Evolutionary conservation across 2,329 filamentous ascomycete species (phyloP), one percentile per base, ranked within the genome.

Genomic region (Fonsecaea pugnacius): DNA sequence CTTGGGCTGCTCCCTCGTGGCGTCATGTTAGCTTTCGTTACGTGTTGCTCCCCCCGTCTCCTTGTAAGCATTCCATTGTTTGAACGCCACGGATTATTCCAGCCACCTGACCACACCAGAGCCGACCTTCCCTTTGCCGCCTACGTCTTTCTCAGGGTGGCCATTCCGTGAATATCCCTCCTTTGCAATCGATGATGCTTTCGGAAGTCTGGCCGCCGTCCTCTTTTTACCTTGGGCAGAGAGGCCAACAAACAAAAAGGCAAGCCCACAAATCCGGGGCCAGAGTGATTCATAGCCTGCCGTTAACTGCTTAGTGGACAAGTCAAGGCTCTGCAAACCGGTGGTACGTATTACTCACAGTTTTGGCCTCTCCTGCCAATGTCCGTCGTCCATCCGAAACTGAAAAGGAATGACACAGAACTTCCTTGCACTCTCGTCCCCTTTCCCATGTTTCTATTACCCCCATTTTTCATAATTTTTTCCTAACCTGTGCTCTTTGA

Each of bases 241-340:
- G 27, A 16, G 24, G 12, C 50, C 21, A 35, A 43, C 8, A n/a
- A 46, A 24, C 24, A 27, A 55, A 62, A 54, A 63, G 27, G 64
- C 60, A 51, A 53, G 56, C 55, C 38, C 40, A 60, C 57, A 14
- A 51, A 59, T 35, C 57, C 14, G 50, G 32, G 33, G 30, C 21
- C 43, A 32, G 24, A 14, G 55, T 67, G 67, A 68, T 56, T 68
- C 66, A 68, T 60, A 60, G 64, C 36, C 59, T 69, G 59, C 67
- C 64, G 67, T 69, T 69, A 67, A 67, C 64, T 63, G 67, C 64
- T 66, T 69, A 69, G 67, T 63, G 36, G 62, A 62, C 59, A 65
- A 48, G 8, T 48, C 21, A 24, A 65, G 64, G 55, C 65, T 67
- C 54, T 60, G 58, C 21, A 36, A 9, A 35, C 14, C 46, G 21